phyloP scores from a whole-genome alignment of 2,329 filamentous ascomycete species.

The Colletotrichum higginsianum region DNA sequence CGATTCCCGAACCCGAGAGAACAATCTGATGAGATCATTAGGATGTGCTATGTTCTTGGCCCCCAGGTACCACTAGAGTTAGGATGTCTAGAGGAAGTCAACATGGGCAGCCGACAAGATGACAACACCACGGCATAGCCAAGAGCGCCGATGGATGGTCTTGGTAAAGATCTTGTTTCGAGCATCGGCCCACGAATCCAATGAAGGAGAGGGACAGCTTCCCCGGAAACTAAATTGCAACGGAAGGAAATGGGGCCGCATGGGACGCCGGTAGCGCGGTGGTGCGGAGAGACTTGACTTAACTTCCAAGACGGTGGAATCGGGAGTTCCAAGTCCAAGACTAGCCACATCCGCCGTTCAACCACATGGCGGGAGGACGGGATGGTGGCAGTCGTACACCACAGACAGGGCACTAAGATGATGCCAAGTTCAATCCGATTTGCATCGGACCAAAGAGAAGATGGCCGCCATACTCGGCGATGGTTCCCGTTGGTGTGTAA shows the following conservation, averaged over 20 bases:
- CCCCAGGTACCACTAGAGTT: background rate
- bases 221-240: constrained; percentile 30
- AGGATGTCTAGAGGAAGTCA: constrained; percentile 5
- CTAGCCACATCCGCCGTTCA: constrained; percentile 16
- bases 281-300: background rate
- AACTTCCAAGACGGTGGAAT: constrained; percentile 15
- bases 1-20: constrained; percentile 23
- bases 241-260: constrained; percentile 14
- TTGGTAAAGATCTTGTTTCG: constrained; percentile 32
- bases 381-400: constrained; percentile 2
- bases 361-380: constrained; percentile 28
- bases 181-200: constrained; percentile 16
- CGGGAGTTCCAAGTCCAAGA: constrained; percentile 15
- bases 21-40: constrained; percentile 9
- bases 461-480: background rate
- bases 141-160: constrained; percentile 30
- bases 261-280: background rate
- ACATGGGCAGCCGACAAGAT: background rate
- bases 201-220: constrained; percentile 16
- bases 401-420: constrained; percentile 22
- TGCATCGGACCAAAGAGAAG: constrained; percentile 10
- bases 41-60: constrained; percentile 8
- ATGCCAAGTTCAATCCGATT: background rate
- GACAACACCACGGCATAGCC: constrained; percentile 26
- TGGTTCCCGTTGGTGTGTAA: background rate